Base-by-base conservation (phyloP, 345 rosid species). In the Heritiera littoralis region DNA sequence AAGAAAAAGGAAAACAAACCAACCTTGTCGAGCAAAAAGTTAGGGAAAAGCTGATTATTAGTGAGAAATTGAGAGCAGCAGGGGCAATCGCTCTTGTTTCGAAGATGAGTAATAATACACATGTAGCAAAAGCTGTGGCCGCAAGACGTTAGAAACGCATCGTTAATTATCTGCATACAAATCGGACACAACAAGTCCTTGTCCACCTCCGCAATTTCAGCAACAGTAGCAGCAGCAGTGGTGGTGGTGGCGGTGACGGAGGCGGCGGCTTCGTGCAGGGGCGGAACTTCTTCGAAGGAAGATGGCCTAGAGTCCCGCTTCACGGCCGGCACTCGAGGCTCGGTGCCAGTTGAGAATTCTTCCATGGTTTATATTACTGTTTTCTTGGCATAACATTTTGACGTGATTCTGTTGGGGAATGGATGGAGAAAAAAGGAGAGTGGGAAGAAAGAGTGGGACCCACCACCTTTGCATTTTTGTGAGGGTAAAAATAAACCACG, bases 121-220 rank as follows among this genome's bases (percentile, higher is more conserved):
- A 91, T 91, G 86, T 91, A 92, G 85, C 99, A 96, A 88, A 96
- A 96, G 81, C 99, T 96, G 72, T 96, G 99, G 6, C 99, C 98
- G 76, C 99, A 96, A 7, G 89, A 89, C 7, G 99, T 96, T n/a
- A 96, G 92, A 81, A 96, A 96, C 48, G 99, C 98, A 80, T 94
- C 98, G 76, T 92, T 92, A 9, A 96, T 92, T 41, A 96, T 84
- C 89, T 94, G 98, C 98, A 96, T 96, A 81, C 99, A 96, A 76
- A 96, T 96, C 83, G 99, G 98, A 80, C 99, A 94, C 13, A 92
- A 83, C 82, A 90, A 84, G 82, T 96, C 97, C 83, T 88, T 96
- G 52, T 92, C 98, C 72, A 87, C 88, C 80, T 89, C 89, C 54
- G 81, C 59, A 6, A 79, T 78, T 79, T 73, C 79, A 65, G 45